Evolutionary conservation across 768 basidiomycete species (phyloP).

Genomic region (Serendipita vermifera): DNA sequence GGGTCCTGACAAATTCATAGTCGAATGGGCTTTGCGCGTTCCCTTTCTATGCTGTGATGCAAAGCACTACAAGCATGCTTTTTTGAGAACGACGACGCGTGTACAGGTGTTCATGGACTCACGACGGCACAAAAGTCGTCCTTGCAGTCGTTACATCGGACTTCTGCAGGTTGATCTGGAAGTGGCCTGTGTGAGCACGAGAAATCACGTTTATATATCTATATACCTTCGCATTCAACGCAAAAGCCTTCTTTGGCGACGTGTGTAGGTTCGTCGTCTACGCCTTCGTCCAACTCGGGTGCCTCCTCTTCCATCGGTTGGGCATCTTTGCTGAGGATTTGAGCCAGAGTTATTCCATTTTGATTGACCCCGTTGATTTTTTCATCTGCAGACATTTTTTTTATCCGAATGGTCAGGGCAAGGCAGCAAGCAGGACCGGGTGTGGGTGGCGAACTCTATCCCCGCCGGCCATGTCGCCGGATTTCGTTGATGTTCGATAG

Average conservation of each 20-base stretch:
- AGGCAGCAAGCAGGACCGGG: background rate
- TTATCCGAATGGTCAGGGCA: background rate
- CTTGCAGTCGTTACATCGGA: constrained; percentile 55
- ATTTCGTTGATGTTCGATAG: background rate
- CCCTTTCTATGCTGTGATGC: constrained; percentile 76
- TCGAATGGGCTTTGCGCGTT: constrained; percentile 49
- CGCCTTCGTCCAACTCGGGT: constrained; percentile 5
- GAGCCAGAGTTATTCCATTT: background rate
- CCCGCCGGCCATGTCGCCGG: background rate
- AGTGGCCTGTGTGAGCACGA: background rate
- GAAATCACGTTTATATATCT: background rate
- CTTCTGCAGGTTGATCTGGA: constrained; percentile 69
- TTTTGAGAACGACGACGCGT: background rate
- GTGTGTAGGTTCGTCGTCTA: constrained; percentile 13
- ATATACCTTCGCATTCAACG: constrained; percentile 71
- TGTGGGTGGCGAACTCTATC: background rate
- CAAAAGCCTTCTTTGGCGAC: constrained; percentile 28
- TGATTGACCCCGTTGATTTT: background rate
- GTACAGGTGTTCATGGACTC: background rate
- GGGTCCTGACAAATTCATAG: constrained; percentile 31
- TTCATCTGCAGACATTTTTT: constrained; percentile 1
- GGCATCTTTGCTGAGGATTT: constrained; percentile 6
- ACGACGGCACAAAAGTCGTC: constrained; percentile 67
- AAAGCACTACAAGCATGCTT: constrained; percentile 37
- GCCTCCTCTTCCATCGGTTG: background rate